Evolutionary conservation across 257 asterid species (phyloP).

Genomic region (Ilex aquifolium): DNA sequence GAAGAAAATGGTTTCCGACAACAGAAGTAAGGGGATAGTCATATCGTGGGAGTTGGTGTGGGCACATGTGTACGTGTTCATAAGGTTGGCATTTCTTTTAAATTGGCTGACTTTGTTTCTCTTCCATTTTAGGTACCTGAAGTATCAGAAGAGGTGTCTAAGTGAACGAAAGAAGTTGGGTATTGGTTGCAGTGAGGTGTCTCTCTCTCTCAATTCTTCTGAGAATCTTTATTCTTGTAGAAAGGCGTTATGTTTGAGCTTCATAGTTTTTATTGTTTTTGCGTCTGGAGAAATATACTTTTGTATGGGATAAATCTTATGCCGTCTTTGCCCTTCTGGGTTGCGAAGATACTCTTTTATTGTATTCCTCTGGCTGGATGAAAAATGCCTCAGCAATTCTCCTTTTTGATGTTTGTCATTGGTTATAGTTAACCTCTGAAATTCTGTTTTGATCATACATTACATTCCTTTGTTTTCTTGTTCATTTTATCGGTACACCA

Average conservation of each 20-base stretch:
- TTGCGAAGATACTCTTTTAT: background rate
- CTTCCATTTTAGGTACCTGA: conserved; percentile 55
- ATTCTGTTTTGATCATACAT: no score
- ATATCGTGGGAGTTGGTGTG: background rate
- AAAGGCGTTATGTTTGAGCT: background rate
- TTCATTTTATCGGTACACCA: no score
- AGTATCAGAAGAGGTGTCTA: conserved; percentile 73
- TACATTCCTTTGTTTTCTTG: no score
- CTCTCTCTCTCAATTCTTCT: conserved; percentile 1
- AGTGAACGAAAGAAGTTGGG: conserved; percentile 82
- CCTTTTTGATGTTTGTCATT: no score
- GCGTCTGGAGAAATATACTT: background rate
- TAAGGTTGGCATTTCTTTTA: conserved; percentile 8
- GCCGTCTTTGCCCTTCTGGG: background rate
- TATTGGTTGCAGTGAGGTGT: conserved; percentile 90
- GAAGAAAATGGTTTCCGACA: conserved; percentile 94
- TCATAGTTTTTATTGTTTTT: background rate
- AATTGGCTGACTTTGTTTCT: conserved; percentile 13
- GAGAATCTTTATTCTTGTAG: background rate
- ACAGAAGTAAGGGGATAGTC: conserved; percentile 58
- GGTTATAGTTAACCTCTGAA: no score
- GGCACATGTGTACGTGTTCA: conserved; percentile 10
- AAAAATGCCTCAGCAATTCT: no score
- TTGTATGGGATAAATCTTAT: background rate
- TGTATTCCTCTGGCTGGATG: background rate